phyloP scores from a whole-genome alignment of 306 rosid genomes.

The Cucurbita moschata region DNA sequence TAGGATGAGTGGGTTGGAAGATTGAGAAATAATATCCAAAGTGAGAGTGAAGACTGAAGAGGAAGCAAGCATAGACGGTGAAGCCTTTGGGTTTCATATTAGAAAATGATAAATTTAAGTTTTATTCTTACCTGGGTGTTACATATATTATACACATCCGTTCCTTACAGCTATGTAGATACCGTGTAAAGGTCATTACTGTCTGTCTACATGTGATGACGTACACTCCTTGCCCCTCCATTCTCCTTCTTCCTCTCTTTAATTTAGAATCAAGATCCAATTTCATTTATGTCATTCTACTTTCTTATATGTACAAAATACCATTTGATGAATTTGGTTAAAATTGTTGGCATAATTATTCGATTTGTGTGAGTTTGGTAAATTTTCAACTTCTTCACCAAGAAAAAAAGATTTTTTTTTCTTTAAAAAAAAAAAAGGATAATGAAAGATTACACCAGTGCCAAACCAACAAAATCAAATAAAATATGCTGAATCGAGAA shows the following conservation, averaged over 20 bases:
- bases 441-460: neutral
- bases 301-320: neutral
- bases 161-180: constrained; percentile 2
- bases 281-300: neutral
- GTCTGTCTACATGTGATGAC: neutral
- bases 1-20: constrained; percentile 4
- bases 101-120: neutral
- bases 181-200: neutral
- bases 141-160: neutral
- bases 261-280: neutral
- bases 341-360: neutral
- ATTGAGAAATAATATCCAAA: neutral
- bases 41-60: neutral
- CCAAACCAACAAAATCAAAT: neutral
- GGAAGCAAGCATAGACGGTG: neutral
- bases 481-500: neutral
- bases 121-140: constrained; percentile 1
- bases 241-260: neutral
- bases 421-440: neutral
- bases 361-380: neutral
- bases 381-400: neutral
- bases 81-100: neutral
- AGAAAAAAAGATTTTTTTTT: neutral
- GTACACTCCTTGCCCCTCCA: neutral
- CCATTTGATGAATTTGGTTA: neutral